Evolutionary conservation across 2,329 filamentous ascomycete species (phyloP).

Genomic region (Monascus ruber): DNA sequence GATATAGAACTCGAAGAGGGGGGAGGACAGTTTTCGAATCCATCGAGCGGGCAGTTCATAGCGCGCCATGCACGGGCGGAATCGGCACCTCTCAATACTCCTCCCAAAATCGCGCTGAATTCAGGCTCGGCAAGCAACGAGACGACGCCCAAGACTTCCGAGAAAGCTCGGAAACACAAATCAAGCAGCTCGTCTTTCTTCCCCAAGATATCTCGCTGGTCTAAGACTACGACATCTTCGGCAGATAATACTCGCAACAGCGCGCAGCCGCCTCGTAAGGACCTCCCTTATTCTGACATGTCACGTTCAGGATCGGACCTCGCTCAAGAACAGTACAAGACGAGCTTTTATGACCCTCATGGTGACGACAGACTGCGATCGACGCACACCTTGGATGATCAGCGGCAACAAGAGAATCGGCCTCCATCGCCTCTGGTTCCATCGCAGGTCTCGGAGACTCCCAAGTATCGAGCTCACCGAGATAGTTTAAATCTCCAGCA

Average conservation of each 20-base stretch:
- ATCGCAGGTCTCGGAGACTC: slow-evolving; percentile 44
- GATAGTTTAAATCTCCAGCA: slow-evolving; percentile 54
- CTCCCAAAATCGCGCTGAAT: slow-evolving; percentile 31
- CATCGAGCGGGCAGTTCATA: slow-evolving; percentile 46
- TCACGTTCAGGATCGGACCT: slow-evolving; percentile 72
- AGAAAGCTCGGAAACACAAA: slow-evolving; percentile 79
- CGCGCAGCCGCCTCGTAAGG: slow-evolving; percentile 40
- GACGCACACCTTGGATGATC: slow-evolving; percentile 29
- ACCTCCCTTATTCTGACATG: slow-evolving; percentile 50
- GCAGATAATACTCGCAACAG: slow-evolving; percentile 65
- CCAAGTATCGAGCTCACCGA: slow-evolving; percentile 54
- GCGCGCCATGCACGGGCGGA: slow-evolving; percentile 28
- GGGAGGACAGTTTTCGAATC: slow-evolving; percentile 38
- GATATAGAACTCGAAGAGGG: slow-evolving; percentile 50
- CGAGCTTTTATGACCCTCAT: slow-evolving; percentile 34
- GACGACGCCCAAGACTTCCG: slow-evolving; percentile 59
- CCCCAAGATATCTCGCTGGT: slow-evolving; percentile 94
- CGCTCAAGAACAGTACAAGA: slow-evolving; percentile 48
- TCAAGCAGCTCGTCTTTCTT: slow-evolving; percentile 71
- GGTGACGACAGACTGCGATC: slow-evolving; percentile 36
- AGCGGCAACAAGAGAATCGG: slow-evolving; percentile 30
- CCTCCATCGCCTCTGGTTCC: slow-evolving; percentile 53
- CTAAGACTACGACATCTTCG: slow-evolving; percentile 86
- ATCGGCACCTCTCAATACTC: slow-evolving; percentile 34
- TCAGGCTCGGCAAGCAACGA: slow-evolving; percentile 55